Evolutionary conservation across 345 rosid genomes (phyloP).

Genomic region (Arabidopsis suecica): DNA sequence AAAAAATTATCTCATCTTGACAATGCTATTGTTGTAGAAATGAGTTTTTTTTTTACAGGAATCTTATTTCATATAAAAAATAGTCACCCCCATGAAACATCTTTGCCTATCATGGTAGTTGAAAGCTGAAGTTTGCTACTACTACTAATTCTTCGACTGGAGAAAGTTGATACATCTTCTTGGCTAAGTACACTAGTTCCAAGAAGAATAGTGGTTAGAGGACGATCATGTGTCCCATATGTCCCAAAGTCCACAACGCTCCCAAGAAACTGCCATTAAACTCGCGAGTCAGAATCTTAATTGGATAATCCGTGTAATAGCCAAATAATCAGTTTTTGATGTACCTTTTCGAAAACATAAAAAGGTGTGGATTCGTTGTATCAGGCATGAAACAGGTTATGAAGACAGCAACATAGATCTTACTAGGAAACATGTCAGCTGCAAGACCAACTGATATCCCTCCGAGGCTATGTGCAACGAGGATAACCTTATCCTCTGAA

Average conservation of each 20-base stretch:
- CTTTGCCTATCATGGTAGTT: neutral
- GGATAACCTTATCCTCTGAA: constrained; percentile 47
- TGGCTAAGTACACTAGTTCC: constrained; percentile 22
- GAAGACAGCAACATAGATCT: constrained; percentile 40
- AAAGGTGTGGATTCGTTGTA: constrained; percentile 33
- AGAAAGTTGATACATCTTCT: constrained; percentile 35
- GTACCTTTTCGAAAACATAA: constrained; percentile 32
- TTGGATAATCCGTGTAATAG: neutral
- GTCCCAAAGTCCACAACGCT: constrained; percentile 1
- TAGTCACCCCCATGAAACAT: neutral
- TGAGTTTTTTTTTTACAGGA: constrained; percentile 1
- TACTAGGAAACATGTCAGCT: constrained; percentile 48
- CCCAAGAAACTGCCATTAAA: constrained; percentile 17
- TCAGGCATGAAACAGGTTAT: constrained; percentile 46
- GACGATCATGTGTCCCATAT: constrained; percentile 30
- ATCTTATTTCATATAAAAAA: constrained; percentile 29
- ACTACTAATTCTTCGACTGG: constrained; percentile 21
- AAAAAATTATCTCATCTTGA: neutral
- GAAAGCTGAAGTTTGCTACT: neutral
- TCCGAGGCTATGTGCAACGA: constrained; percentile 74
- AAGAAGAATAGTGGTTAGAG: constrained; percentile 15
- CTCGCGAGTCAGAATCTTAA: neutral
- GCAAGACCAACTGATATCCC: constrained; percentile 56
- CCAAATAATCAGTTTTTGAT: neutral
- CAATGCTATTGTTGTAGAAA: constrained; percentile 39